Evolutionary conservation across 2,329 filamentous ascomycete species (phyloP).

Genomic region (Xylariaceae sp.): DNA sequence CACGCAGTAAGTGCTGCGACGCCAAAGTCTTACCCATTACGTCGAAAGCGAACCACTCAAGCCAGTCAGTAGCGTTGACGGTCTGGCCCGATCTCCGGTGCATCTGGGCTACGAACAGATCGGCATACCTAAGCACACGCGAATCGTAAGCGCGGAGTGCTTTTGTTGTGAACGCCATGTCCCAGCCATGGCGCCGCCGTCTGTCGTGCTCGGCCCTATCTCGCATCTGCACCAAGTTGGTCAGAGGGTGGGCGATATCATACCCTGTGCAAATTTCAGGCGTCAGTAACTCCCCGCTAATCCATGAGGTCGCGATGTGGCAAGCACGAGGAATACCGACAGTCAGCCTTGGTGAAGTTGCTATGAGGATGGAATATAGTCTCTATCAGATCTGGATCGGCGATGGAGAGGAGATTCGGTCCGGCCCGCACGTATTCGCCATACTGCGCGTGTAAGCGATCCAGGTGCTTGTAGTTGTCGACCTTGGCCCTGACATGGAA

Average conservation of each 20-base stretch:
- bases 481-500: conserved; percentile 21
- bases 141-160: conserved; percentile 27
- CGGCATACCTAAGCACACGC: conserved; percentile 26
- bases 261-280: conserved; percentile 19
- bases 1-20: not conserved
- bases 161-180: conserved; percentile 28
- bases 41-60: conserved; percentile 30
- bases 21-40: conserved; percentile 27
- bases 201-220: conserved; percentile 24
- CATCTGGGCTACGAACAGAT: conserved; percentile 26
- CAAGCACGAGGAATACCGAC: conserved; percentile 5
- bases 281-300: not conserved
- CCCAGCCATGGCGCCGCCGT: conserved; percentile 28
- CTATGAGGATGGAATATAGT: conserved; percentile 23
- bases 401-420: conserved; percentile 26
- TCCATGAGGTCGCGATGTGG: not conserved
- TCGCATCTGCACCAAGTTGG: conserved; percentile 24
- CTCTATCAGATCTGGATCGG: conserved; percentile 25
- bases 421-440: conserved; percentile 29
- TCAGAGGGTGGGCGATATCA: conserved; percentile 26
- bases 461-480: conserved; percentile 27
- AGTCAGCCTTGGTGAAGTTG: conserved; percentile 26
- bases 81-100: conserved; percentile 15
- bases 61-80: conserved; percentile 25
- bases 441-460: conserved; percentile 24